A percentile compares a stretch with the other conserved stretches of the same genome.
These are phyloP conservation scores for Phycomyces blakesleeanus DNA, from an alignment of 192 early-diverging fungal genomes.

Conservation along the genomic window DNA sequence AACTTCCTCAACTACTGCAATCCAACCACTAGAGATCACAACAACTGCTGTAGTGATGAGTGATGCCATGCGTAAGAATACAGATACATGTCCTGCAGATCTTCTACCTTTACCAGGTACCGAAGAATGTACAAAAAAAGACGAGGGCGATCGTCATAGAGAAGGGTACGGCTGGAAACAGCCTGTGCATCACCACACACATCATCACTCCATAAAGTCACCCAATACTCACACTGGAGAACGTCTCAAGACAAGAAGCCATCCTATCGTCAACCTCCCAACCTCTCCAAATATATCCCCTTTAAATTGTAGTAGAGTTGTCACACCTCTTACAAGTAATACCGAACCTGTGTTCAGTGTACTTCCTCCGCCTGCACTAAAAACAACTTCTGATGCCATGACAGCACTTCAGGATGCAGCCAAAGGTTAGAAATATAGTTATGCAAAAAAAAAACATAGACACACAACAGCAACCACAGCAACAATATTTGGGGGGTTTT, in stretches of 20 bases:
- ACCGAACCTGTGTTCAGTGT: slow-evolving; percentile 1
- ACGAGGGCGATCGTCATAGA: background rate
- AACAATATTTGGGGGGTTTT: too few species aligned
- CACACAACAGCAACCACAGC: too few species aligned
- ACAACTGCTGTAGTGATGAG: slow-evolving; percentile 27
- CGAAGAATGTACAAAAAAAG: background rate
- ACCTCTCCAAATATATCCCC: slow-evolving; percentile 6
- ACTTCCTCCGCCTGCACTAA: slow-evolving; percentile 14
- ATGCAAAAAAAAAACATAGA: too few species aligned
- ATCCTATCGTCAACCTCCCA: slow-evolving; percentile 1
- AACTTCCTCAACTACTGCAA: slow-evolving; percentile 25
- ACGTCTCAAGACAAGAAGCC: slow-evolving; percentile 2
- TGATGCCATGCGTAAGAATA: background rate
- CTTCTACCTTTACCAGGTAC: background rate
- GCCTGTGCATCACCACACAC: slow-evolving; percentile 18
- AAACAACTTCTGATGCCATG: slow-evolving; percentile 33
- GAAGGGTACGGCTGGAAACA: slow-evolving; percentile 6
- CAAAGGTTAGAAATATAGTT: slow-evolving; percentile 29
- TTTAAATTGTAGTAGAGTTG: background rate
- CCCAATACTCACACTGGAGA: background rate
- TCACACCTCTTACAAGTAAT: background rate
- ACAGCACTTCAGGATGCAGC: slow-evolving; percentile 32
- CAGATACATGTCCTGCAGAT: background rate
- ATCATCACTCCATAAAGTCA: slow-evolving; percentile 18
- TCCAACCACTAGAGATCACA: slow-evolving; percentile 36